Evolutionary conservation across 2,329 filamentous ascomycete genomes (phyloP).

Genomic region (Aspergillus sp.): DNA sequence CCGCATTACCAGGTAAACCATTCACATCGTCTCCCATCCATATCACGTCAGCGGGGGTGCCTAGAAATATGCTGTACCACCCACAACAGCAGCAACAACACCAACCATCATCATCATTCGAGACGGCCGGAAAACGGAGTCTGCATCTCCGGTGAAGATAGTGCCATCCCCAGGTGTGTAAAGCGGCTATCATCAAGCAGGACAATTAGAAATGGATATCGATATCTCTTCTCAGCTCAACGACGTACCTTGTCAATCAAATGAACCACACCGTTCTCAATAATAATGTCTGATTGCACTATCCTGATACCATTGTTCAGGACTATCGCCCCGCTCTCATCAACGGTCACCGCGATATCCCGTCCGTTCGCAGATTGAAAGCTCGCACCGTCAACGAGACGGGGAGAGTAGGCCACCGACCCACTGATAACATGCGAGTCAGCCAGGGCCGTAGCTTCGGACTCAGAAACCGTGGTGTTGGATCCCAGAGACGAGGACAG

Average conservation of each 20-base stretch:
- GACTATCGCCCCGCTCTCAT: neutral
- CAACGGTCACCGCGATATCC: neutral
- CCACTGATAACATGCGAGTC: neutral
- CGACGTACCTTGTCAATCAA: neutral
- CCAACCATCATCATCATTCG: no score
- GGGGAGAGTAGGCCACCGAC: neutral
- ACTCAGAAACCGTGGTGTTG: neutral
- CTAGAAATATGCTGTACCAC: no score
- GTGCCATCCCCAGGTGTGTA: neutral
- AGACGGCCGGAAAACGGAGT: neutral
- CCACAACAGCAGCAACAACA: no score
- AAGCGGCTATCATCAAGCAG: neutral
- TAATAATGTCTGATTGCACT: neutral
- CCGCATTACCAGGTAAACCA: no score
- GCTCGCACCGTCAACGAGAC: neutral
- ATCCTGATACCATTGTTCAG: neutral
- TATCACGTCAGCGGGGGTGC: no score
- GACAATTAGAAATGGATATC: fast-evolving
- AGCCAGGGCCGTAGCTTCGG: neutral
- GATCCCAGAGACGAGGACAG: neutral
- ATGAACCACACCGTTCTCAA: neutral
- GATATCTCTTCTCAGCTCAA: no score
- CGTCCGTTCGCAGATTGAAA: neutral
- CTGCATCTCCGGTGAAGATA: neutral
- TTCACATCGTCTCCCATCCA: no score